These are phyloP conservation scores for Emergomyces orientalis DNA, from an alignment of 2,329 filamentous ascomycete species.

Conservation along the genomic window DNA sequence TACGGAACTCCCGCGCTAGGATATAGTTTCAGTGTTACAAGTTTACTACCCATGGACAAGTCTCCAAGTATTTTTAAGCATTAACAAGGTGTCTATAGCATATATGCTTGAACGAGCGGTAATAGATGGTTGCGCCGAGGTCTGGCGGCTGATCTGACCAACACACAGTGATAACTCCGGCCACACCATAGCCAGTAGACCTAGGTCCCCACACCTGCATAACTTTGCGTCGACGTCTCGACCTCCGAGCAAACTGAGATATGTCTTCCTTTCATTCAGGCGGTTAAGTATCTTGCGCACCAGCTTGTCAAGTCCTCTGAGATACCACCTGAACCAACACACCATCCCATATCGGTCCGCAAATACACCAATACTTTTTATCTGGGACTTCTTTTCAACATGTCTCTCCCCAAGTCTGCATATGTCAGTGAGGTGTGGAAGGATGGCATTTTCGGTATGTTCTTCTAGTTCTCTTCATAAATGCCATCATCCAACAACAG, in stretches of 20 bases:
- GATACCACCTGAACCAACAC: background rate
- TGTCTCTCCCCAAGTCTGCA: constrained; percentile 61
- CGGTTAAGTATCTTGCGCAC: background rate
- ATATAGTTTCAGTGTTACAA: no score
- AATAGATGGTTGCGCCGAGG: background rate
- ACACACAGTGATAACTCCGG: background rate
- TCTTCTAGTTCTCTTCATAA: background rate
- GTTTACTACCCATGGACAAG: no score
- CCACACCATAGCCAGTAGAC: background rate
- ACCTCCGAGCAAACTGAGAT: background rate
- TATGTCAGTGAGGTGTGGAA: constrained; percentile 79
- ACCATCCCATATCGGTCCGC: background rate
- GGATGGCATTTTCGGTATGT: constrained; percentile 73
- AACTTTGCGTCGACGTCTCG: background rate
- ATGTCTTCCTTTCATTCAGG: background rate
- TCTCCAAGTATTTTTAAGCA: no score
- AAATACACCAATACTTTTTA: background rate
- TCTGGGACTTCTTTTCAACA: constrained; percentile 25
- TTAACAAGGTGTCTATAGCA: no score
- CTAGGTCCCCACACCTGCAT: background rate
- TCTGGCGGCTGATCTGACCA: background rate
- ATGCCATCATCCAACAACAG: background rate
- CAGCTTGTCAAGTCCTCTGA: background rate
- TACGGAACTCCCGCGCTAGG: no score
- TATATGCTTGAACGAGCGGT: no score